Evolutionary conservation across 257 asterid species (phyloP).

Genomic region (Solanum gracilifrons): DNA sequence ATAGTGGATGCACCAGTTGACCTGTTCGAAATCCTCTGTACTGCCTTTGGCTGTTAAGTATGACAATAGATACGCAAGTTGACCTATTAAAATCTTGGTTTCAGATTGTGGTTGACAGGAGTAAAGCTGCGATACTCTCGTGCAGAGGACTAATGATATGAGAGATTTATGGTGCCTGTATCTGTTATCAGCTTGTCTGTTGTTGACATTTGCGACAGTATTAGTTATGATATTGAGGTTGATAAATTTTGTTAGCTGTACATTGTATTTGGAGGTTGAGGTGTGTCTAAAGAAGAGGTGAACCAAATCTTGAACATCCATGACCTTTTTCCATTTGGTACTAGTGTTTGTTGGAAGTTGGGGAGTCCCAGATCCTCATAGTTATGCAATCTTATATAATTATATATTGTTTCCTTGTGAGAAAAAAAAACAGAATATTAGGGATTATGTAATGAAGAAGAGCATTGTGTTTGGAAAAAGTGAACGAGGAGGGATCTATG

Average conservation of each 20-base stretch:
- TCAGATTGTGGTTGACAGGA: not conserved
- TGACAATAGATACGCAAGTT: not conserved
- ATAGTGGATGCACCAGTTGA: not conserved
- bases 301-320: not conserved
- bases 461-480: not conserved
- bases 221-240: not conserved
- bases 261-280: not conserved
- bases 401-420: not conserved
- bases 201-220: not conserved
- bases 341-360: not conserved
- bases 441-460: not conserved
- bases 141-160: not conserved
- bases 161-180: not conserved
- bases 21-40: not conserved
- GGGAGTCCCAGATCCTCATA: not conserved
- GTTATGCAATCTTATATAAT: not conserved
- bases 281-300: not conserved
- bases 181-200: not conserved
- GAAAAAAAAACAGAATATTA: not conserved
- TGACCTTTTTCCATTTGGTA: not conserved
- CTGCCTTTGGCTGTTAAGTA: not conserved
- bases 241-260: constrained; percentile 1
- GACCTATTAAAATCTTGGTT: not conserved
- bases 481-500: not conserved
- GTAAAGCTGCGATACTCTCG: not conserved